Percentiles rank a stretch among this genome's conserved stretches.
phyloP scores from a whole-genome alignment of 495 filamentous ascomycete species.

The Parmelia sp. region DNA sequence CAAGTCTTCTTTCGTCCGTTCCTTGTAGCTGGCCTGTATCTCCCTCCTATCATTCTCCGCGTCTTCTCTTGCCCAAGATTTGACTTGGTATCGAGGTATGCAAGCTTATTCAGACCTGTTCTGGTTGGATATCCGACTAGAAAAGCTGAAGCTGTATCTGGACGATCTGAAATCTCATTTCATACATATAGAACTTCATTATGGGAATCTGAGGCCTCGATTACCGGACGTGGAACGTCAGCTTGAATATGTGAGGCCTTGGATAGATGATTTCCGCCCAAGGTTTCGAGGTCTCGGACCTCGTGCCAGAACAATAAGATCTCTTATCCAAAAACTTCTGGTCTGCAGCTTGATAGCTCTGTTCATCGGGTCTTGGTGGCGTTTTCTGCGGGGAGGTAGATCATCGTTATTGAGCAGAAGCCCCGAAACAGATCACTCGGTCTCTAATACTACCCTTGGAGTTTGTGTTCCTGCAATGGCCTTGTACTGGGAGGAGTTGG shows the following conservation, averaged over 20 bases:
- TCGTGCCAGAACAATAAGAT: not conserved
- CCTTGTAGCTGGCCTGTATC: not conserved
- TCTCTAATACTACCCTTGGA: conserved; percentile 18
- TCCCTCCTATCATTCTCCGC: not conserved
- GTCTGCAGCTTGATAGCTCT: conserved; percentile 6
- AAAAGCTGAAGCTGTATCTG: not conserved
- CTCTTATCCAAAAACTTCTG: not conserved
- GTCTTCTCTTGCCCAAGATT: not conserved
- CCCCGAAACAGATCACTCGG: not conserved
- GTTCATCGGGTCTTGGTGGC: conserved; percentile 19
- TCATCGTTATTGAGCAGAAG: not conserved
- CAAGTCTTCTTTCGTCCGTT: not conserved
- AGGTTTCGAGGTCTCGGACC: not conserved
- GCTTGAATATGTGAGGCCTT: not conserved
- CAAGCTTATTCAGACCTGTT: not conserved
- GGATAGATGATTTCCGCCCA: not conserved
- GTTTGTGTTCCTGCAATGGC: not conserved
- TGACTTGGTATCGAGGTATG: not conserved
- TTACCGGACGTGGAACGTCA: not conserved
- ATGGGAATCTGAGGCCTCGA: not conserved
- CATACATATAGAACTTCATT: not conserved
- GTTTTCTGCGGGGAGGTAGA: conserved; percentile 6
- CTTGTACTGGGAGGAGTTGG: not conserved
- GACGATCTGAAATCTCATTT: not conserved
- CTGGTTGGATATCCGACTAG: not conserved